Base-by-base conservation (phyloP, 805 yeast species). In the Geotrichum ghanense region DNA sequence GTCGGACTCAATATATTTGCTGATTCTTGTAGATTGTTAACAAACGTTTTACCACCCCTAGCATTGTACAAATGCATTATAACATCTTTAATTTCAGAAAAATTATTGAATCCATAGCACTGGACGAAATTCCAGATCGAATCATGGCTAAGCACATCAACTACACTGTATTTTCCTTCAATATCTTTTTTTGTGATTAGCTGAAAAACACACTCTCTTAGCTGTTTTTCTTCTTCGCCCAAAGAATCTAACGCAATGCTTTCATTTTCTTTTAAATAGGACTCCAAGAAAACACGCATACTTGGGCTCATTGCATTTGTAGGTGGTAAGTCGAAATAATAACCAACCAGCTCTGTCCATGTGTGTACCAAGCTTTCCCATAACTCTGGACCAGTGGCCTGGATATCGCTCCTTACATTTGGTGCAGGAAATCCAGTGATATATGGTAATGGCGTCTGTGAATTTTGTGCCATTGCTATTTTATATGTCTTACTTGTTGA, bases 51-150 rank as follows among this genome's bases (percentile, higher is more conserved):
- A n/a, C 39, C 25, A 31, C 45, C 37, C 16, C 37, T 31, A 12
- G 37, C 5, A 31, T 14, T 31, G 34, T 14, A 21, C 22, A 34
- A 14, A 24, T 35, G 24, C 12, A 22, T 9, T 6, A 22, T 12
- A 42, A 22, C 12, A 54, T 24, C 37, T 2, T 22, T 19, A 22
- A 43, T 44, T 4, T 35, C 45, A 3, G 22, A 7, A 7, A 43
- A 44, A 45, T 60, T 61, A 4, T 20, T 25, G 1, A 53, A 47
- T 10, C 62, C 63, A 44, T 50, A 61, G 12, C 49, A 41, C 4
- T 21, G 14, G 2, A 58, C 50, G 14, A 58, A 45, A 21, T 54
- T 50, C 61, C 61, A 59, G 5, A 56, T 51, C 2, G 54, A 42
- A 41, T 61, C 64, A 12, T 50, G 51, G 41, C 53, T 51, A 3